Evolutionary conservation across 352 stramenopile species (phyloP).

Genomic region (Pythium myriotylum): DNA sequence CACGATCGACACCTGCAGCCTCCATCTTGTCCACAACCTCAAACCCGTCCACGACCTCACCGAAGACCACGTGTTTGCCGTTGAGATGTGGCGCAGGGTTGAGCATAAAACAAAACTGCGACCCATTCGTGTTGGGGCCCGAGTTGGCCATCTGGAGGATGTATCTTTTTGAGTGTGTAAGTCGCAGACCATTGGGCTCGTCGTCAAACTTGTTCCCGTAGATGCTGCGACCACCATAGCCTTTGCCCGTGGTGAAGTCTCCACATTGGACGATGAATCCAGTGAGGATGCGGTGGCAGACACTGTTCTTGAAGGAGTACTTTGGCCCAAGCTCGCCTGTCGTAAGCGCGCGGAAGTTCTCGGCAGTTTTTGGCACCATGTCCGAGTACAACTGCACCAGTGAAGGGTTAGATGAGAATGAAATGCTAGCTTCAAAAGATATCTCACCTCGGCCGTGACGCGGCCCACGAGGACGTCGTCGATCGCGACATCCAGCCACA

Average conservation of each 20-base stretch:
- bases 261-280: slow-evolving; percentile 98
- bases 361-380: slow-evolving; percentile 96
- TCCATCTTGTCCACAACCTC: slow-evolving; percentile 87
- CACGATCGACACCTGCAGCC: slow-evolving; percentile 52
- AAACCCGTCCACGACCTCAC: slow-evolving; percentile 84
- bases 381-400: slow-evolving; percentile 88
- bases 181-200: slow-evolving; percentile 91
- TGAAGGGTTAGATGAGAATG: not conserved
- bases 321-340: slow-evolving; percentile 94
- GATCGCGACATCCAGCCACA: slow-evolving; percentile 86
- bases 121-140: slow-evolving; percentile 97
- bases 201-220: slow-evolving; percentile 98
- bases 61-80: slow-evolving; percentile 85
- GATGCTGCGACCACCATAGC: slow-evolving; percentile 96
- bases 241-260: slow-evolving; percentile 93
- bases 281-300: slow-evolving; percentile 98
- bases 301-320: slow-evolving; percentile 96
- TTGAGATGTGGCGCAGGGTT: slow-evolving; percentile 71
- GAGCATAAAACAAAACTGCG: slow-evolving; percentile 99
- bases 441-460: slow-evolving; percentile 67
- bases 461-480: slow-evolving; percentile 71
- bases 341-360: slow-evolving; percentile 97
- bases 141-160: slow-evolving; percentile 97
- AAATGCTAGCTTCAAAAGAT: not conserved
- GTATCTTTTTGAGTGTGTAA: slow-evolving; percentile 83